Evolutionary conservation across 164 flowering plant genomes (phyloP).

Genomic region (Magnolia sinica): DNA sequence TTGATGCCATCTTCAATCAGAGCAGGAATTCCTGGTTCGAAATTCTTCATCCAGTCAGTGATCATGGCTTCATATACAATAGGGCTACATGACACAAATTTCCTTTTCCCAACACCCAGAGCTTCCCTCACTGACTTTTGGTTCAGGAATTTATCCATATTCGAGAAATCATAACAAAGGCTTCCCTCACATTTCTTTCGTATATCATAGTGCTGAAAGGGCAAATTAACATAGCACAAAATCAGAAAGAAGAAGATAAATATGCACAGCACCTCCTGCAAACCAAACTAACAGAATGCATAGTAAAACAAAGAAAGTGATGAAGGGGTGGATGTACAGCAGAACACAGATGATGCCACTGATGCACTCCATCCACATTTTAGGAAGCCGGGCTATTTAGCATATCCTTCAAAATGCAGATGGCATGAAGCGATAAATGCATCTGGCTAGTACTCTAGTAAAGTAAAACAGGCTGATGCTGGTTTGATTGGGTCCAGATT

Average conservation of each 20-base stretch:
- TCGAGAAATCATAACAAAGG: constrained; percentile 81
- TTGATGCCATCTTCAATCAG: constrained; percentile 71
- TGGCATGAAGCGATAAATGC: too few relatives aligned
- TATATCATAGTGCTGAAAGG: constrained; percentile 66
- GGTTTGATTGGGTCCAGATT: too few relatives aligned
- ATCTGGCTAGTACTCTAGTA: too few relatives aligned
- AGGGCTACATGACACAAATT: constrained; percentile 74
- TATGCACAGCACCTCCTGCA: background rate
- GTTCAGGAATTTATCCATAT: constrained; percentile 64
- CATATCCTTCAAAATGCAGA: too few relatives aligned
- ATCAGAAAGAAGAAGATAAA: constrained; percentile 1
- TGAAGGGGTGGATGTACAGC: too few relatives aligned
- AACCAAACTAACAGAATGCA: too few relatives aligned
- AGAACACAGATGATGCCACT: too few relatives aligned
- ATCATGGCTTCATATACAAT: constrained; percentile 68
- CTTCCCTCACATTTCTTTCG: constrained; percentile 68
- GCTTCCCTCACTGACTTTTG: constrained; percentile 52
- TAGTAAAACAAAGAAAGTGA: too few relatives aligned
- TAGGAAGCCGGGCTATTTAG: too few relatives aligned
- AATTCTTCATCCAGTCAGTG: constrained; percentile 77
- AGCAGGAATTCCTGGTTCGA: constrained; percentile 67
- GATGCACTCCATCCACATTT: too few relatives aligned
- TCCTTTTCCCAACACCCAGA: constrained; percentile 66
- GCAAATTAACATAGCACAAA: background rate
- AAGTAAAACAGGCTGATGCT: too few relatives aligned